These are phyloP conservation scores for Saccharomyces hybrid DNA, from an alignment of 1,139 yeast species.

Conservation along the genomic window DNA sequence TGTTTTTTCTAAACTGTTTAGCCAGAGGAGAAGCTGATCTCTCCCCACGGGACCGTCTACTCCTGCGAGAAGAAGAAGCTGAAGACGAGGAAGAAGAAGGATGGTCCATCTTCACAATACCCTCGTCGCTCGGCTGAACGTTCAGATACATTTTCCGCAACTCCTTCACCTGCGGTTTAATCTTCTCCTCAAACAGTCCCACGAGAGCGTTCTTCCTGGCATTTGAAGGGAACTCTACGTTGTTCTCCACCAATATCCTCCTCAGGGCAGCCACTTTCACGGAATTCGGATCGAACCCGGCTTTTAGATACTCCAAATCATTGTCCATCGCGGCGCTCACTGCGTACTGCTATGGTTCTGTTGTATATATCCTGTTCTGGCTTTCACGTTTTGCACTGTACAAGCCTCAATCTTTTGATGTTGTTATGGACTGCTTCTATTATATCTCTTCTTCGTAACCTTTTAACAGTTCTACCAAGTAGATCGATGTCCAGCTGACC, in stretches of 20 bases:
- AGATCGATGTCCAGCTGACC: not conserved
- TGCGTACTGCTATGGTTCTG: not conserved
- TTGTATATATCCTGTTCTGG: not conserved
- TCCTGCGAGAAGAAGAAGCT: constrained; percentile 1
- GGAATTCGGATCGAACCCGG: constrained; percentile 49
- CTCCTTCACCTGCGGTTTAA: constrained; percentile 28
- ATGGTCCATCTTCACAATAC: not conserved
- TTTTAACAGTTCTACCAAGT: not conserved
- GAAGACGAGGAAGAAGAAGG: constrained; percentile 2
- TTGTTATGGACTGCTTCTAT: not conserved
- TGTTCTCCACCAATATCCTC: constrained; percentile 49
- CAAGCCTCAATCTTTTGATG: not conserved
- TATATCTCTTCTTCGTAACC: not conserved
- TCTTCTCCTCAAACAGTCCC: constrained; percentile 42
- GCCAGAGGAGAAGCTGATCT: not conserved
- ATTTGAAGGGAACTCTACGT: constrained; percentile 47
- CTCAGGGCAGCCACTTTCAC: constrained; percentile 61
- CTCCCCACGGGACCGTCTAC: not conserved
- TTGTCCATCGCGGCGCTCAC: not conserved
- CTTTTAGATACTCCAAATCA: constrained; percentile 2
- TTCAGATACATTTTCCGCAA: constrained; percentile 12
- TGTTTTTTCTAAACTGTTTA: not conserved
- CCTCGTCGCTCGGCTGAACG: constrained; percentile 3
- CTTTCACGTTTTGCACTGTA: not conserved
- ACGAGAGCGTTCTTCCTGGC: constrained; percentile 60